Evolutionary conservation across 176 grass and related monocot genomes (phyloP).

Genomic region (Poa annua): DNA sequence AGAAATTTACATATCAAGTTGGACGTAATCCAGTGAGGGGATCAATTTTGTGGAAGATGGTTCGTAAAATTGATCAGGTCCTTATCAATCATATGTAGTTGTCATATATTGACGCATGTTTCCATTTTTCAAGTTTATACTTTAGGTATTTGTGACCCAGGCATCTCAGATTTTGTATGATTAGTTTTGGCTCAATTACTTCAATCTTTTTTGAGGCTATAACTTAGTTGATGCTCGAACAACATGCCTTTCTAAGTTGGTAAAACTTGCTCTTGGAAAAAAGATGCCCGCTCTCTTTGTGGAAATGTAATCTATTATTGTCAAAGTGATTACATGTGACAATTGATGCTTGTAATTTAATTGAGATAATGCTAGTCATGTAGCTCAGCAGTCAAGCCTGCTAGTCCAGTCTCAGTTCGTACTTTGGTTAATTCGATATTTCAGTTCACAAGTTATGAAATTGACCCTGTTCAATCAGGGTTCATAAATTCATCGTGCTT

Average conservation of each 20-base stretch:
- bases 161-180: background rate
- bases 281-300: background rate
- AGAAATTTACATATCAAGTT: slow-evolving; percentile 49
- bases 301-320: slow-evolving; percentile 1
- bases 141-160: background rate
- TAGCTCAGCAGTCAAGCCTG: background rate
- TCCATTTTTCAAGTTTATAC: background rate
- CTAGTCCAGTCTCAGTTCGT: background rate
- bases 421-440: background rate
- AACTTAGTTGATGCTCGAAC: background rate
- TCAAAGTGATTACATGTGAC: background rate
- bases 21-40: slow-evolving; percentile 53
- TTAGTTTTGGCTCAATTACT: background rate
- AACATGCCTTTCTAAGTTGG: background rate
- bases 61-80: slow-evolving; percentile 52
- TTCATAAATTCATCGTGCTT: background rate
- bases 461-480: slow-evolving; percentile 1
- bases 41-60: slow-evolving; percentile 87
- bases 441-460: background rate
- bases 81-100: background rate
- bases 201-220: background rate
- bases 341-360: background rate
- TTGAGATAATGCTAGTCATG: background rate
- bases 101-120: slow-evolving; percentile 10
- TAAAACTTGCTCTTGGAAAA: background rate